Percentiles rank a stretch among this genome's conserved stretches.
These are phyloP conservation scores for Metschnikowia lochheadii DNA, from an alignment of 805 yeast genomes.

Conservation along the genomic window DNA sequence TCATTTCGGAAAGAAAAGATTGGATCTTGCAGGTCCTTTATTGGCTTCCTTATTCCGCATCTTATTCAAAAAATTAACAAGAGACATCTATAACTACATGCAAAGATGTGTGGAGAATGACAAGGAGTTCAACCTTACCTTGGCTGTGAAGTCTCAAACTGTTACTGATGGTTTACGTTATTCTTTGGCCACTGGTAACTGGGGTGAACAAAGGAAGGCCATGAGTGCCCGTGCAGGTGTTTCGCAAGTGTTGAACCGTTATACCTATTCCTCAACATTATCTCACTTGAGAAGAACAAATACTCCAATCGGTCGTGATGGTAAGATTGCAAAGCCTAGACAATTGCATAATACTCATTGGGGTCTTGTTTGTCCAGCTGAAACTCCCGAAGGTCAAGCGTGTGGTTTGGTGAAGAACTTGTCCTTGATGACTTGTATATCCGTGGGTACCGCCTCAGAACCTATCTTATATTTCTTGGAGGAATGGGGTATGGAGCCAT, in stretches of 20 bases:
- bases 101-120: constrained; percentile 98
- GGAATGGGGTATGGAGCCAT: constrained; percentile 99
- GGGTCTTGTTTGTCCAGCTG: constrained; percentile 99
- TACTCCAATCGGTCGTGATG: constrained; percentile 99
- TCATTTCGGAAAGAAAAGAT: constrained; percentile 97
- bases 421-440: constrained; percentile 94
- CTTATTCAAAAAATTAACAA: constrained; percentile 89
- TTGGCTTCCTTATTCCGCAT: constrained; percentile 93
- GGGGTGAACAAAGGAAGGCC: constrained; percentile 99
- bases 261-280: constrained; percentile 96
- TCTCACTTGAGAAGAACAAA: constrained; percentile 98
- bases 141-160: constrained; percentile 95
- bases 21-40: constrained; percentile 97
- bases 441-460: constrained; percentile 96
- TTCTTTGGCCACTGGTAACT: constrained; percentile 98
- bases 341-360: constrained; percentile 98
- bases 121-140: constrained; percentile 90
- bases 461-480: constrained; percentile 89
- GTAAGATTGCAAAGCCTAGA: constrained; percentile 97
- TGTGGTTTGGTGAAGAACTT: constrained; percentile 98
- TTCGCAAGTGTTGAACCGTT: constrained; percentile 95
- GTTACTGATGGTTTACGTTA: constrained; percentile 96
- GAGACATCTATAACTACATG: constrained; percentile 96
- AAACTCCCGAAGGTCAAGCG: constrained; percentile 99
- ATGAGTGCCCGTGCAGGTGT: constrained; percentile 99